Conservation (phyloP, 1,139 yeast species). For the Candida neerlandica region DNA sequence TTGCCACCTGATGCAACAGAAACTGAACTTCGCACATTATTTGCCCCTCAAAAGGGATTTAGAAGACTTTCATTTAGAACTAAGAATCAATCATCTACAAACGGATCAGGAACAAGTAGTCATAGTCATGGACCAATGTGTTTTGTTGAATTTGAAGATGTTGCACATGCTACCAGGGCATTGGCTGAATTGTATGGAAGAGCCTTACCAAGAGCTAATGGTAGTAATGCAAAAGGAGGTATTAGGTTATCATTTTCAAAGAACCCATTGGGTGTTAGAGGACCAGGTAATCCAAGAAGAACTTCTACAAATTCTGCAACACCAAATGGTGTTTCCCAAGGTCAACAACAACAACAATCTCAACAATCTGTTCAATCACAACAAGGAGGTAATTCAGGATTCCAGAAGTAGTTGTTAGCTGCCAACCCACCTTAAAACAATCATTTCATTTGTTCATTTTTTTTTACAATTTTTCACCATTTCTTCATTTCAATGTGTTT, state of each 20-base stretch:
- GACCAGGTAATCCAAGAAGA: constrained; percentile 56
- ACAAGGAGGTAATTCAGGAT: constrained; percentile 33
- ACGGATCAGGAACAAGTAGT: constrained; percentile 5
- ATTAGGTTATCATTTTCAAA: constrained; percentile 91
- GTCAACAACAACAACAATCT: constrained; percentile 4
- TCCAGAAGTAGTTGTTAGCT: constrained; percentile 20
- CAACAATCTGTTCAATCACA: neutral
- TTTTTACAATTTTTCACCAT: neutral
- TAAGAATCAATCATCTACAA: constrained; percentile 49
- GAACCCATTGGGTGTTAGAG: constrained; percentile 95
- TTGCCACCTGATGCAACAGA: constrained; percentile 97
- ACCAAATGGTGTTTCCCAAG: constrained; percentile 12
- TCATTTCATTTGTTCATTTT: neutral
- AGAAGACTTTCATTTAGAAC: constrained; percentile 88
- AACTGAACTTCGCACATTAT: constrained; percentile 83
- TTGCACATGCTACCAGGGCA: constrained; percentile 89
- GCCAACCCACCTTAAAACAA: neutral
- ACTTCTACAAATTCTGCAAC: constrained; percentile 38
- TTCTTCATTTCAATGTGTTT: constrained; percentile 3
- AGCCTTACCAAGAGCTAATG: constrained; percentile 67
- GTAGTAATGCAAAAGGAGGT: constrained; percentile 81
- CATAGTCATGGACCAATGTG: constrained; percentile 96
- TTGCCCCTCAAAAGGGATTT: constrained; percentile 89
- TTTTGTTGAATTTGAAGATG: constrained; percentile 97
- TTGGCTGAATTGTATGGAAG: constrained; percentile 91